Conservation (phyloP, 2,329 filamentous ascomycete genomes). For the Botryosphaeria agaves region DNA sequence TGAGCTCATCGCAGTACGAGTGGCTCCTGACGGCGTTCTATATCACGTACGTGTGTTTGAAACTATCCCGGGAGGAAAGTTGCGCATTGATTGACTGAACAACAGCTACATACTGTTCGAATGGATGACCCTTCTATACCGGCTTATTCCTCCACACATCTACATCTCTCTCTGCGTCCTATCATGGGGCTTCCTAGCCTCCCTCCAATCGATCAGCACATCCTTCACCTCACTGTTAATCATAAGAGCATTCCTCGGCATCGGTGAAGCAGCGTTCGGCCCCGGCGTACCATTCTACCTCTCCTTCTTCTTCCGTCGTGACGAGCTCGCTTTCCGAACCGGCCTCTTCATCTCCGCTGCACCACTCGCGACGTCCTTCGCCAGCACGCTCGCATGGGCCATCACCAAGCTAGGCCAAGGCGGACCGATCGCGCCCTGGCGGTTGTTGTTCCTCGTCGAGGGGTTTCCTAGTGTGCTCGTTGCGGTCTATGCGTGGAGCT, state of each 20-base stretch:
- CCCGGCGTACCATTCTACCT: constrained; percentile 48
- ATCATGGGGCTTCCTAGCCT: constrained; percentile 65
- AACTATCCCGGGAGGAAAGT: too few species aligned
- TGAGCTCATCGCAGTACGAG: constrained; percentile 40
- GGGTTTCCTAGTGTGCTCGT: constrained; percentile 70
- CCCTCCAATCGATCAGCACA: constrained; percentile 40
- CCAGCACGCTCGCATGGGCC: constrained; percentile 60
- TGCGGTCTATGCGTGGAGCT: constrained; percentile 53
- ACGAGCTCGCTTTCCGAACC: constrained; percentile 69
- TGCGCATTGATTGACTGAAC: too few species aligned
- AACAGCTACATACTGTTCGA: constrained; percentile 37
- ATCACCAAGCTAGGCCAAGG: constrained; percentile 52
- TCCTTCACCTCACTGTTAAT: constrained; percentile 38
- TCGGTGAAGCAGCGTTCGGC: constrained; percentile 44
- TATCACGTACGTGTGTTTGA: constrained; percentile 38
- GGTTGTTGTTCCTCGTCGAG: constrained; percentile 69
- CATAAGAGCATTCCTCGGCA: constrained; percentile 39
- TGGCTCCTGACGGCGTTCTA: constrained; percentile 47
- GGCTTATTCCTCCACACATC: constrained; percentile 40
- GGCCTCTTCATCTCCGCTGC: constrained; percentile 72
- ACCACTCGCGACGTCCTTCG: constrained; percentile 46
- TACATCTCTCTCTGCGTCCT: constrained; percentile 49
- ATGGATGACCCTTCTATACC: constrained; percentile 48
- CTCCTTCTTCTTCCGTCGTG: constrained; percentile 42
- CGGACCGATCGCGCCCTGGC: constrained; percentile 62